Conservation (phyloP, 306 rosid species). For the Notholithocarpus densiflorus region DNA sequence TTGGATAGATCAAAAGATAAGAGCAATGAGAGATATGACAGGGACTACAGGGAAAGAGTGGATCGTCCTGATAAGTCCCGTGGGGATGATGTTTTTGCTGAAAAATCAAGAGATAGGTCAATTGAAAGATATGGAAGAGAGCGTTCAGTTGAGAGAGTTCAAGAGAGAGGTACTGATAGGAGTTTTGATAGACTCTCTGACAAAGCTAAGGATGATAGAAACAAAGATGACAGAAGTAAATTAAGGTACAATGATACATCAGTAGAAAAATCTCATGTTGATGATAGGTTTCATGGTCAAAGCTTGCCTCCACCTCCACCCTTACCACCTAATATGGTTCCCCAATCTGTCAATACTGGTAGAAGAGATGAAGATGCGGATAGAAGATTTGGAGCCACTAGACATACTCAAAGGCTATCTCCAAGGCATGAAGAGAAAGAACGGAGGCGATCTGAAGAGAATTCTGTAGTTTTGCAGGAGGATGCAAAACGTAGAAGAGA, state of each 20-base stretch:
- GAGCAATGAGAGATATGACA: slow-evolving; percentile 80
- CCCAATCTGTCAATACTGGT: slow-evolving; percentile 81
- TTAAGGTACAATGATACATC: slow-evolving; percentile 64
- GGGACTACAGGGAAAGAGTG: slow-evolving; percentile 76
- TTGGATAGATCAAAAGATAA: slow-evolving; percentile 84
- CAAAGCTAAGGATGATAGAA: slow-evolving; percentile 77
- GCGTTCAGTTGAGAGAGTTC: slow-evolving; percentile 80
- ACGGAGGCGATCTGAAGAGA: slow-evolving; percentile 84
- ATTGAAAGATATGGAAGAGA: slow-evolving; percentile 92
- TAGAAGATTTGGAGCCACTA: slow-evolving; percentile 79
- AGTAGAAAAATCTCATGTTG: slow-evolving; percentile 68
- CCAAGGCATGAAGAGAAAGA: slow-evolving; percentile 98
- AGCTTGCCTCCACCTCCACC: slow-evolving; percentile 99
- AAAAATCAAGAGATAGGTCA: slow-evolving; percentile 82
- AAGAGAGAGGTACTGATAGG: slow-evolving; percentile 75
- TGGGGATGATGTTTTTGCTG: slow-evolving; percentile 65
- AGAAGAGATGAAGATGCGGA: slow-evolving; percentile 95
- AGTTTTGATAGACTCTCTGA: slow-evolving; percentile 67
- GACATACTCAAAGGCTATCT: slow-evolving; percentile 91
- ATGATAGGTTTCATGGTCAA: slow-evolving; percentile 92
- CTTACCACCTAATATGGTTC: slow-evolving; percentile 88
- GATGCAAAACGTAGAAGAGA: slow-evolving; percentile 90
- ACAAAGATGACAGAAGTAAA: slow-evolving; percentile 76
- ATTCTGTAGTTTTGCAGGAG: slow-evolving; percentile 67
- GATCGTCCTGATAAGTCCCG: slow-evolving; percentile 88